Evolutionary conservation across 1,284 basidiomycete genomes (phyloP), one percentile per base, ranked within the genome.

Genomic region (Malassezia cuniculi): DNA sequence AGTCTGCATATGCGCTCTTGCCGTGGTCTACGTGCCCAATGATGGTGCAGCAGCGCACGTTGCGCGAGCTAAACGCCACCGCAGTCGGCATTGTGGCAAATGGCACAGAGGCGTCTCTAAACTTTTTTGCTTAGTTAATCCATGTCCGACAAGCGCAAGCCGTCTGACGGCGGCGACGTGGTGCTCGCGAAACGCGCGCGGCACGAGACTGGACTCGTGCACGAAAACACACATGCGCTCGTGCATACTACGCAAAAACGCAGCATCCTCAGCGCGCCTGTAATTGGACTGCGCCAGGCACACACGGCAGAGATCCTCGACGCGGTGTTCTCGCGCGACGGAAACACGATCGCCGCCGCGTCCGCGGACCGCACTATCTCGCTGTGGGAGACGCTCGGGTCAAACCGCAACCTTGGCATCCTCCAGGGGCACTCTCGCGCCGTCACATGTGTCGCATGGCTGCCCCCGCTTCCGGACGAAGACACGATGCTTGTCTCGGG

Each of bases 1-100:
- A 80, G 64, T 99, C 93, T 74, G 93, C 90, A 50, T 93, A 81
- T 0, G 87, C 63, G 31, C 61, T 63, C 36, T 66, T 66, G 51
- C 63, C 63, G 38, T 66, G 63, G 48, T 66, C 63, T 24, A 66
- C 61, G 47, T 66, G 63, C 17, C 63, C 63, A 22, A 66, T 61
- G 25, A 66, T 41, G 10, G 63, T 66, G 39, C 55, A 61, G 50
- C 58, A 61, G 15, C 62, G 57, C 41, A 65, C 53, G 39, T 65
- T 60, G 47, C 56, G 45, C 39, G 53, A 57, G 32, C 49, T 47
- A 47, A 58, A 60, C 18, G 37, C 48, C 36, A 52, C 49, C 9
- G 35, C 16, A 21, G 50, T 47, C 19, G 52, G 44, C 34, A 39
- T 39, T n/a, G n/a, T n/a, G n/a, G n/a, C 33, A n/a, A 41, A 21